These are phyloP conservation scores for Ophiorrhiza pumila DNA, from an alignment of 257 asterid species.

Conservation along the genomic window DNA sequence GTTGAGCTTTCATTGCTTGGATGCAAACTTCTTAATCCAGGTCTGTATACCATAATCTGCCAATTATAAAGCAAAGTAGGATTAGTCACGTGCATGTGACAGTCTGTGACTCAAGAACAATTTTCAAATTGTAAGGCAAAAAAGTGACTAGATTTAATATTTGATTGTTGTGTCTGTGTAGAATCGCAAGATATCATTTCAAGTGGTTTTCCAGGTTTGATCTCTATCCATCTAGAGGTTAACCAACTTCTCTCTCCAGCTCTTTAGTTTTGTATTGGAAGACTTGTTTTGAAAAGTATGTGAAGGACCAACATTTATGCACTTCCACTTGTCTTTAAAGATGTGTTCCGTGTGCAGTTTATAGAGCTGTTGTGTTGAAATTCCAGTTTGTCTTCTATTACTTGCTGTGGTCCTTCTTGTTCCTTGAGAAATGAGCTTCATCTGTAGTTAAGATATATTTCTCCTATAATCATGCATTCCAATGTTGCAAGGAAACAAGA, in stretches of 20 bases:
- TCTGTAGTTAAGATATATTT: not conserved
- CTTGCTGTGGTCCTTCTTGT: not conserved
- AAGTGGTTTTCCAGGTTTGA: conserved; percentile 85
- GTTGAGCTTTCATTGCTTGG: conserved; percentile 68
- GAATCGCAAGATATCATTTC: conserved; percentile 76
- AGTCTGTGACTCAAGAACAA: not conserved
- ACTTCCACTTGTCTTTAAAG: not conserved
- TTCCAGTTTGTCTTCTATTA: not conserved
- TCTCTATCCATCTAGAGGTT: conserved; percentile 79
- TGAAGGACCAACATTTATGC: not conserved
- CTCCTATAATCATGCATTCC: not conserved
- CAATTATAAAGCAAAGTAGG: not conserved
- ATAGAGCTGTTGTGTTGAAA: not conserved
- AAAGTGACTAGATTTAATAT: not conserved
- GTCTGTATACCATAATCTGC: conserved; percentile 26
- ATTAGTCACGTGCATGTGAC: not conserved
- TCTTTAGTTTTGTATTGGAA: not conserved
- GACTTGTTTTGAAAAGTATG: not conserved
- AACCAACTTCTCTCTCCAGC: conserved; percentile 18
- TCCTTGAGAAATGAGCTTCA: not conserved
- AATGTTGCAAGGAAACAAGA: not conserved
- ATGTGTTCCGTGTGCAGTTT: not conserved
- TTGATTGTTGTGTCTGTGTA: conserved; percentile 26
- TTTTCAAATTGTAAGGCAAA: not conserved
- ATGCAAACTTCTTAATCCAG: conserved; percentile 69